phyloP scores from a whole-genome alignment of 768 basidiomycete species.

The Boletus subcaerulescens region DNA sequence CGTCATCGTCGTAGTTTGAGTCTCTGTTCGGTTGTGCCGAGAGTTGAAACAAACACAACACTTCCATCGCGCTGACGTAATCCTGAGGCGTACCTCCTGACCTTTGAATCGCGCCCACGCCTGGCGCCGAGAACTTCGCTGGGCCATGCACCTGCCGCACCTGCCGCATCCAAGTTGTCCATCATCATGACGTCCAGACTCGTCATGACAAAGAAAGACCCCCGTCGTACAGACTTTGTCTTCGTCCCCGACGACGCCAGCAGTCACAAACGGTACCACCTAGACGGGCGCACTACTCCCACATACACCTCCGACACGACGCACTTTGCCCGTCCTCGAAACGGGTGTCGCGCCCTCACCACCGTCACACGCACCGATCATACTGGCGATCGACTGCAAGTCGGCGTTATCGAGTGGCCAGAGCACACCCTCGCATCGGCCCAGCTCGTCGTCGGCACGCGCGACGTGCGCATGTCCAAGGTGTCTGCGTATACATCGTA shows the following conservation, averaged over 20 bases:
- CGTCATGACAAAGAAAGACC: slow-evolving; percentile 23
- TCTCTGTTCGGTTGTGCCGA: too few species aligned
- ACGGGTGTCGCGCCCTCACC: slow-evolving; percentile 19
- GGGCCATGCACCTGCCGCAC: not conserved
- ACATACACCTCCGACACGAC: slow-evolving; percentile 22
- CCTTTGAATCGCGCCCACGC: not conserved
- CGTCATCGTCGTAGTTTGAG: not conserved
- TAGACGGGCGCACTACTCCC: not conserved
- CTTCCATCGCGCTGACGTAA: slow-evolving; percentile 8
- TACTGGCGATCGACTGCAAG: slow-evolving; percentile 22
- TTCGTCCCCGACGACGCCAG: not conserved
- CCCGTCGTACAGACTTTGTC: slow-evolving; percentile 25
- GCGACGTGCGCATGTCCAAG: slow-evolving; percentile 24
- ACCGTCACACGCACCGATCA: slow-evolving; percentile 22
- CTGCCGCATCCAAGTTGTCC: not conserved
- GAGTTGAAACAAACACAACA: too few species aligned
- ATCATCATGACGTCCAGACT: slow-evolving; percentile 23
- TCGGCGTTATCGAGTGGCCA: slow-evolving; percentile 32
- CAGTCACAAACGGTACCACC: not conserved
- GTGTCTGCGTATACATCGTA: slow-evolving; percentile 24
- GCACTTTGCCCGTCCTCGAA: not conserved
- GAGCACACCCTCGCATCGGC: not conserved
- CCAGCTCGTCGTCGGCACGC: slow-evolving; percentile 24
- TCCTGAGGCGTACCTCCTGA: not conserved
- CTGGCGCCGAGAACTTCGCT: not conserved